Evolutionary conservation across 2,329 filamentous ascomycete genomes (phyloP).

Genomic region (Rosellinia necatrix): DNA sequence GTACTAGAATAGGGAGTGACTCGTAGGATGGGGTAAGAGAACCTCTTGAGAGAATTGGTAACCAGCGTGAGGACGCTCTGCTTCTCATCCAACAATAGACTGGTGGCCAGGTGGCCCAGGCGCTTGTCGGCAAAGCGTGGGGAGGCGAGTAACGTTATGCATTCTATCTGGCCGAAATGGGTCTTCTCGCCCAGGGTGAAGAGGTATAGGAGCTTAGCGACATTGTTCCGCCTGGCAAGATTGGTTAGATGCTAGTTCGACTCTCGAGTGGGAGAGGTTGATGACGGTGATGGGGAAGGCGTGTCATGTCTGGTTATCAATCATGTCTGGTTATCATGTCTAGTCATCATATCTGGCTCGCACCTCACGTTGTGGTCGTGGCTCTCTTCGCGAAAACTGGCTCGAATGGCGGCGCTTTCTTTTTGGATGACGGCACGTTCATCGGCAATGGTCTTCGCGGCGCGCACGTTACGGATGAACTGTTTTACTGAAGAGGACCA

Average conservation of each 20-base stretch:
- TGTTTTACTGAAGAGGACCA: constrained; percentile 76
- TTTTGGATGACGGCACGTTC: constrained; percentile 98
- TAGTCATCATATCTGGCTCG: constrained; percentile 25
- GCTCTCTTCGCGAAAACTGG: constrained; percentile 97
- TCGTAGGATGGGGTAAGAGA: constrained; percentile 33
- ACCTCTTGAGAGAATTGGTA: constrained; percentile 98
- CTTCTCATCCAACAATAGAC: constrained; percentile 95
- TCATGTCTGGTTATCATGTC: too few relatives aligned
- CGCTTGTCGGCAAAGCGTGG: constrained; percentile 98
- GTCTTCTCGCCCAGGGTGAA: constrained; percentile 97
- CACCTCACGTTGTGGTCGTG: constrained; percentile 89
- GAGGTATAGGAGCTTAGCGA: constrained; percentile 95
- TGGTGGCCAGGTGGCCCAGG: constrained; percentile 92
- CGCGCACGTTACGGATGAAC: constrained; percentile 98
- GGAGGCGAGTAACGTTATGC: constrained; percentile 93
- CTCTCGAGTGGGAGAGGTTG: neutral
- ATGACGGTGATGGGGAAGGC: neutral
- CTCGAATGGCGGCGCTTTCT: constrained; percentile 95
- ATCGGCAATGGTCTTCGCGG: constrained; percentile 98
- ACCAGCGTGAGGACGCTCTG: constrained; percentile 97
- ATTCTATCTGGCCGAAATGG: constrained; percentile 99
- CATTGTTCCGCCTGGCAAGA: constrained; percentile 84
- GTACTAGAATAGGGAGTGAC: neutral
- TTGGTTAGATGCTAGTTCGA: constrained; percentile 20
- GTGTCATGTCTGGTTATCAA: neutral